Evolutionary conservation across 805 yeast species (phyloP), one percentile per base, ranked within the genome.

Genomic region (Ogataea philodendri): DNA sequence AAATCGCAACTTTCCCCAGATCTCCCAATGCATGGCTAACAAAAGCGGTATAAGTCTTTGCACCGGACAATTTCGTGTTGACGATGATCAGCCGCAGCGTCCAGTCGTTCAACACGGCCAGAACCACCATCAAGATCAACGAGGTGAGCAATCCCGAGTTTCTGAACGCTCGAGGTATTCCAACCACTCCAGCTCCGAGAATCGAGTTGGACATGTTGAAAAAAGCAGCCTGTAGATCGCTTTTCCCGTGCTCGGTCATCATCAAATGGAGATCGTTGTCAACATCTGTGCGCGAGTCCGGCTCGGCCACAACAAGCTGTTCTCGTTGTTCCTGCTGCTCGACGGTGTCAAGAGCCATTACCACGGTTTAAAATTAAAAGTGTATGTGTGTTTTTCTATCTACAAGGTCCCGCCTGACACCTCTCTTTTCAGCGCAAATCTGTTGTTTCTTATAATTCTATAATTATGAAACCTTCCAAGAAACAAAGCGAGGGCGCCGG

Each of bases 161-260:
- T 29, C 72, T 67, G 51, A 89, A 76, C 0, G 97, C 96, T 46
- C 80, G 83, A 2, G 97, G 95, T 45, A 88, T 94, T 2, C 97
- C 96, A 20, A 90, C 86, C 35, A 90, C 85, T 6, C 97, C 97
- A 0, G 97, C 97, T 0, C 97, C 97, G 5, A 90, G 68, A 42
- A 90, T 90, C 13, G 94, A 82, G 60, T 89, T 89, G 7, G 96
- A 95, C 95, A 89, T 88, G 60, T 90, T 90, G 94, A 89, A 84
- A 54, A 89, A 88, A 5, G 97, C 97, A 86, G 83, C 83, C 39
- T 72, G 74, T 71, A 89, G 69, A 25, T 69, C 72, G 2, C 84
- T 76, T 47, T 74, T 76, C 10, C 53, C 51, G 11, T 47, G 51
- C 7, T 59, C 60, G 5, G 23, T 26, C 15, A 23, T 26, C 8